phyloP scores from a whole-genome alignment of 257 asterid species.

The Lycium ferocissimum region DNA sequence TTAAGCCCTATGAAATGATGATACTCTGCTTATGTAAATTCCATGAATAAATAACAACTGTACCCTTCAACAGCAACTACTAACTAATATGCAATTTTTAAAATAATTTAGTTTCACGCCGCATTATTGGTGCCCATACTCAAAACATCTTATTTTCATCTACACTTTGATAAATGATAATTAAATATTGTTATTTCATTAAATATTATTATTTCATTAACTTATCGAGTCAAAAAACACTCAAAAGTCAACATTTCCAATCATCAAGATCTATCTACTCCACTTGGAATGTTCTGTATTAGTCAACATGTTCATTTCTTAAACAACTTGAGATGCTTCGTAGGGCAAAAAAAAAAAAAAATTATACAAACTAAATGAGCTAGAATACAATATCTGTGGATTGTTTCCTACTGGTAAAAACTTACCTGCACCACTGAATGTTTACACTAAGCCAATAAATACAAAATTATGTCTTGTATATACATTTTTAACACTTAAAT shows the following conservation, averaged over 20 bases:
- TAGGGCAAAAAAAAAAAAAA: background rate
- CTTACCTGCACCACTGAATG: no score
- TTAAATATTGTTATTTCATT: background rate
- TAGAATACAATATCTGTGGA: background rate
- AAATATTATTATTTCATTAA: background rate
- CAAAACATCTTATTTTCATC: background rate
- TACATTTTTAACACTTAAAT: no score
- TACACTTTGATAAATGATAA: background rate
- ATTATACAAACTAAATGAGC: background rate
- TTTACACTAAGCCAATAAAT: no score
- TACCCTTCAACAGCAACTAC: background rate
- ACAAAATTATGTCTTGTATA: background rate
- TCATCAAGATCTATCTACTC: constrained; percentile 65
- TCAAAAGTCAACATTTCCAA: constrained; percentile 60
- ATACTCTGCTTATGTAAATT: constrained; percentile 12
- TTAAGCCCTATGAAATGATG: background rate
- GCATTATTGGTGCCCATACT: constrained; percentile 12
- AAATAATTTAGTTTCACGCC: background rate
- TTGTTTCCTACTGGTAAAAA: background rate
- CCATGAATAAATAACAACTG: background rate
- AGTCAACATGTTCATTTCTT: constrained; percentile 46
- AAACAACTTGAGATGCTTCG: constrained; percentile 34
- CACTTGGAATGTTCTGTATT: constrained; percentile 63
- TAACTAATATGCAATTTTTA: background rate
- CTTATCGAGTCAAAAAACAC: constrained; percentile 17